A percentile compares a stretch with the other conserved stretches of the same genome.
Evolutionary conservation across 1,139 yeast genomes (phyloP).

Genomic region (Casaregolazyma suthepensis): DNA sequence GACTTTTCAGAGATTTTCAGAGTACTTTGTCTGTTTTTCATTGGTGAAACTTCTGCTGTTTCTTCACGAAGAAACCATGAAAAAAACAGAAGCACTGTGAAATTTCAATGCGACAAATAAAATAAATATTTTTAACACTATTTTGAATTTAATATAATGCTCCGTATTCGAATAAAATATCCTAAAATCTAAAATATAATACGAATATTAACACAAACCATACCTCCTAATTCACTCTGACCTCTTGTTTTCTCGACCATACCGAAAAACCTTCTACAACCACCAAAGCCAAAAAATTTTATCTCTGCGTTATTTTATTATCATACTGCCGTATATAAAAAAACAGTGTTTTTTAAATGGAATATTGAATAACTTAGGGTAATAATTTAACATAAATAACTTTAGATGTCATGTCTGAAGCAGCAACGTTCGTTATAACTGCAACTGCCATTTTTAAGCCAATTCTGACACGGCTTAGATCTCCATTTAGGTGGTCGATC

Average conservation of each 20-base stretch:
- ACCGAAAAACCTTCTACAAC: not conserved
- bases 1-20: too few relatives aligned
- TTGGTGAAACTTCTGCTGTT: too few relatives aligned
- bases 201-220: too few relatives aligned
- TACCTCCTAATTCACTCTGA: not conserved
- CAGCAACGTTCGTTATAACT: conserved; percentile 90
- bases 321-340: not conserved
- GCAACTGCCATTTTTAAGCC: conserved; percentile 77
- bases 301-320: not conserved
- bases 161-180: not conserved
- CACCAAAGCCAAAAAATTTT: not conserved
- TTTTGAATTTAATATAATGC: too few relatives aligned
- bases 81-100: not conserved
- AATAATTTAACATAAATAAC: conserved; percentile 7
- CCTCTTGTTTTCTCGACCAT: not conserved
- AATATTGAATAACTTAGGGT: conserved; percentile 4
- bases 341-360: not conserved
- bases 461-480: conserved; percentile 85
- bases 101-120: too few relatives aligned
- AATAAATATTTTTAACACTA: too few relatives aligned
- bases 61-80: too few relatives aligned
- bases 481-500: conserved; percentile 83
- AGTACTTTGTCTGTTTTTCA: too few relatives aligned
- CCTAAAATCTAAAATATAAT: not conserved
- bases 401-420: conserved; percentile 54